Evolutionary conservation across 2,329 filamentous ascomycete species (phyloP).

Genomic region (Beauveria medogensis): DNA sequence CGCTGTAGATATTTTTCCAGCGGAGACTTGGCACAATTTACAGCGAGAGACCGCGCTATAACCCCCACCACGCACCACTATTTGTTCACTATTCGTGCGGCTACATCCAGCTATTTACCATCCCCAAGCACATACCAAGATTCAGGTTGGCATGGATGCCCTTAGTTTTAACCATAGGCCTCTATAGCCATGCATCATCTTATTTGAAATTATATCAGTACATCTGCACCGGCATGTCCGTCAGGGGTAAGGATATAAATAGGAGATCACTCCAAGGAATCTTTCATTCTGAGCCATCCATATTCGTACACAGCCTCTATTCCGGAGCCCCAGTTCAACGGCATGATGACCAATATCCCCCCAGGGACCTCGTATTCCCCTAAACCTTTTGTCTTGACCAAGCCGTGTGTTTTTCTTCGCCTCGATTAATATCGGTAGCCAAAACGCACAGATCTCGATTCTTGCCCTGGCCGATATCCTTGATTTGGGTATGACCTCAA

Average conservation of each 20-base stretch:
- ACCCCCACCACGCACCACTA: not conserved
- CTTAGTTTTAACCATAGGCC: no score
- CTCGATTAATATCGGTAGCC: not conserved
- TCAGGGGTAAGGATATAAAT: not conserved
- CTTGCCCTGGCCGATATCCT: not conserved
- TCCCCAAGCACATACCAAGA: no score
- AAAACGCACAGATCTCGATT: not conserved
- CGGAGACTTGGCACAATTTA: not conserved
- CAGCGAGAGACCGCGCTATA: not conserved
- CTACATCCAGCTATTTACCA: no score
- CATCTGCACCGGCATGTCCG: no score
- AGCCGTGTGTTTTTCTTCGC: not conserved
- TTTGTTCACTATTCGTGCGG: not conserved
- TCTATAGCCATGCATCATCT: no score
- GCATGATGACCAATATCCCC: not conserved
- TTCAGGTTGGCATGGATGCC: no score
- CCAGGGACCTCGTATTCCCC: constrained; percentile 1
- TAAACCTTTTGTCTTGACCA: not conserved
- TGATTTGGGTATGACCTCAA: not conserved
- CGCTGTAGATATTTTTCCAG: not conserved
- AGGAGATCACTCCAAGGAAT: not conserved
- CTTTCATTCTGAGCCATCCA: not conserved
- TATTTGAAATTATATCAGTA: no score
- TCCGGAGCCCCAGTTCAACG: not conserved
- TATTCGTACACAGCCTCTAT: not conserved